These are phyloP conservation scores for Juncus effusus DNA, from an alignment of 176 grass and related monocot genomes.

Conservation along the genomic window DNA sequence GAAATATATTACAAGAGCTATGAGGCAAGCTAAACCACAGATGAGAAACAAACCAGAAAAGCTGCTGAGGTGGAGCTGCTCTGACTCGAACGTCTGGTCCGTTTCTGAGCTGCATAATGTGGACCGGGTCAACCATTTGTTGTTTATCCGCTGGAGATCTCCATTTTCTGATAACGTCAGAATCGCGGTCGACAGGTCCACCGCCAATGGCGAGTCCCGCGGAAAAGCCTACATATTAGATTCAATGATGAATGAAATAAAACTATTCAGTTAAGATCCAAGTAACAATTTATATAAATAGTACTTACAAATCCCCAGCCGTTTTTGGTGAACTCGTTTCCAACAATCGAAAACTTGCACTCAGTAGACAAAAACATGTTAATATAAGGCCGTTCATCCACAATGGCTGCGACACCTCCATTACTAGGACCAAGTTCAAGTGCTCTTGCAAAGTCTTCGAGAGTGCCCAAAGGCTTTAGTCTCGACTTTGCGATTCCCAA, in stretches of 20 bases:
- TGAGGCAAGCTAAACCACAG: slow-evolving; percentile 56
- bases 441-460: slow-evolving; percentile 35
- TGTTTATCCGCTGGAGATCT: slow-evolving; percentile 67
- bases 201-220: slow-evolving; percentile 54
- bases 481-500: slow-evolving; percentile 52
- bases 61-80: slow-evolving; percentile 55
- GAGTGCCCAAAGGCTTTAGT: slow-evolving; percentile 44
- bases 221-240: slow-evolving; percentile 52
- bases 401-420: slow-evolving; percentile 62
- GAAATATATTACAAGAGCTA: slow-evolving; percentile 52
- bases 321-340: slow-evolving; percentile 66
- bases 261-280: background rate
- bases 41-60: slow-evolving; percentile 73
- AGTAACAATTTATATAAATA: background rate
- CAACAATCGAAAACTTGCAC: slow-evolving; percentile 47
- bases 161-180: slow-evolving; percentile 79
- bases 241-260: slow-evolving; percentile 1
- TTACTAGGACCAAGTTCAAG: slow-evolving; percentile 55
- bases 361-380: slow-evolving; percentile 50
- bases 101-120: slow-evolving; percentile 12
- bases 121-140: slow-evolving; percentile 57
- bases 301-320: slow-evolving; percentile 85
- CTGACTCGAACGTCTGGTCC: slow-evolving; percentile 27
- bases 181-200: slow-evolving; percentile 78
- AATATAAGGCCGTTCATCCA: slow-evolving; percentile 58